Conservation (phyloP, 495 filamentous ascomycete species). For the Neurospora sp. region DNA sequence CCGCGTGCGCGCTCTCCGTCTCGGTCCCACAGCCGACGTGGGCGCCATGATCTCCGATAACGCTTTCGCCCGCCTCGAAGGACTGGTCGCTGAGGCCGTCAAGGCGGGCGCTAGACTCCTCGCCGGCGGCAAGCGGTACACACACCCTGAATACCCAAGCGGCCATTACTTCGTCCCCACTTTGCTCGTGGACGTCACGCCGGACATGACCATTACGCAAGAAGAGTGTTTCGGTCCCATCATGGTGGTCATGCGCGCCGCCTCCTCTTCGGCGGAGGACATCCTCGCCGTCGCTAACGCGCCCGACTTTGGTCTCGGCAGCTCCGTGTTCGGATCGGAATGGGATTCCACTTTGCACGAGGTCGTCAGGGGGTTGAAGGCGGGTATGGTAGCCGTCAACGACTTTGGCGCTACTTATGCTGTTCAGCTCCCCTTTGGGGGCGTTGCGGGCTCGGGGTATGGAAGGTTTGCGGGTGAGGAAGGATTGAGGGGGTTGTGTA, state of each 20-base stretch:
- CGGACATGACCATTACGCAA: slow-evolving; percentile 72
- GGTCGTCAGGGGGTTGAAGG: slow-evolving; percentile 58
- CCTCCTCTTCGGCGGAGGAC: slow-evolving; percentile 36
- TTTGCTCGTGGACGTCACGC: slow-evolving; percentile 72
- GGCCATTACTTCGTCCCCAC: slow-evolving; percentile 93
- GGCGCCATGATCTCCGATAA: slow-evolving; percentile 80
- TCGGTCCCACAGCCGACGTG: slow-evolving; percentile 58
- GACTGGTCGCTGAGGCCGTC: slow-evolving; percentile 67
- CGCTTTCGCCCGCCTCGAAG: slow-evolving; percentile 59
- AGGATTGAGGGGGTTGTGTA: slow-evolving; percentile 73
- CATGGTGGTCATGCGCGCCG: slow-evolving; percentile 69
- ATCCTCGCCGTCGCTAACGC: slow-evolving; percentile 67
- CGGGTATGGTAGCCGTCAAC: slow-evolving; percentile 88
- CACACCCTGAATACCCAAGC: slow-evolving; percentile 56
- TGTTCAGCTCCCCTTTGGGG: slow-evolving; percentile 88
- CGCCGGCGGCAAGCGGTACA: slow-evolving; percentile 61
- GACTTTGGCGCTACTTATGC: slow-evolving; percentile 91
- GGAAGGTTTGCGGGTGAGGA: slow-evolving; percentile 89
- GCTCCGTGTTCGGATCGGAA: slow-evolving; percentile 67
- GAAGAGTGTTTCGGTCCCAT: slow-evolving; percentile 90
- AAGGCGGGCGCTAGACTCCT: slow-evolving; percentile 67
- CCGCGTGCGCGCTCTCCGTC: slow-evolving; percentile 59
- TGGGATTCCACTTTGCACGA: slow-evolving; percentile 27
- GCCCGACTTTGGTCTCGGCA: slow-evolving; percentile 66
- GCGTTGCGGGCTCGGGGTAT: slow-evolving; percentile 77